phyloP scores from a whole-genome alignment of 176 grass and related monocot genomes.

The Zizania latifolia region DNA sequence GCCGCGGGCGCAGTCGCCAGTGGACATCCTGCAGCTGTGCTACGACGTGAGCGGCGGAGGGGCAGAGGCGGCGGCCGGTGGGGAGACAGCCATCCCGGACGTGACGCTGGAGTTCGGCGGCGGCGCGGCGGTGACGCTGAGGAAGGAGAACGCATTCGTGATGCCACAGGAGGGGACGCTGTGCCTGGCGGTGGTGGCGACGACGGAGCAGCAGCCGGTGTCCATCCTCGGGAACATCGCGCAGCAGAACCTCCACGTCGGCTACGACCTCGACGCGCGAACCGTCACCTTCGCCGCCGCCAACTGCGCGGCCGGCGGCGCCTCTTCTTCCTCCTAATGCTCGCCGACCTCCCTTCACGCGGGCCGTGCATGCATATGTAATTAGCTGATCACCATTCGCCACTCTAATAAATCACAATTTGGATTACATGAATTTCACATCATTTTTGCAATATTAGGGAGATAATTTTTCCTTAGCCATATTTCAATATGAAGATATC shows the following conservation, averaged over 20 bases:
- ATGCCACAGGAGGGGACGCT: neutral
- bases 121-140: slow-evolving; percentile 14
- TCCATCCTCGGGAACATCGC: slow-evolving; percentile 52
- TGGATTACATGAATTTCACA: no score
- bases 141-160: slow-evolving; percentile 30
- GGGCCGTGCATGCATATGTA: no score
- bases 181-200: slow-evolving; percentile 33
- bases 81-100: slow-evolving; percentile 37
- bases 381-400: no score
- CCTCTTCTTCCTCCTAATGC: neutral
- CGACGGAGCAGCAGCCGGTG: neutral
- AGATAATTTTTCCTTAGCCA: no score
- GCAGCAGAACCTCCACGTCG: slow-evolving; percentile 58
- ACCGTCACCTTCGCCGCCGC: slow-evolving; percentile 41
- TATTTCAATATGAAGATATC: no score
- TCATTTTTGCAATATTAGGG: no score
- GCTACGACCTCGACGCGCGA: slow-evolving; percentile 50
- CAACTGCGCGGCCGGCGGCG: slow-evolving; percentile 39
- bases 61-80: neutral
- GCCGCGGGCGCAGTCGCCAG: slow-evolving; percentile 19
- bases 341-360: neutral
- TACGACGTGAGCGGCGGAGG: slow-evolving; percentile 24
- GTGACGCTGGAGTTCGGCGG: slow-evolving; percentile 37
- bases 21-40: slow-evolving; percentile 36
- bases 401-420: no score